Conservation (phyloP, 352 stramenopile species). For the Thraustotheca clavata region DNA sequence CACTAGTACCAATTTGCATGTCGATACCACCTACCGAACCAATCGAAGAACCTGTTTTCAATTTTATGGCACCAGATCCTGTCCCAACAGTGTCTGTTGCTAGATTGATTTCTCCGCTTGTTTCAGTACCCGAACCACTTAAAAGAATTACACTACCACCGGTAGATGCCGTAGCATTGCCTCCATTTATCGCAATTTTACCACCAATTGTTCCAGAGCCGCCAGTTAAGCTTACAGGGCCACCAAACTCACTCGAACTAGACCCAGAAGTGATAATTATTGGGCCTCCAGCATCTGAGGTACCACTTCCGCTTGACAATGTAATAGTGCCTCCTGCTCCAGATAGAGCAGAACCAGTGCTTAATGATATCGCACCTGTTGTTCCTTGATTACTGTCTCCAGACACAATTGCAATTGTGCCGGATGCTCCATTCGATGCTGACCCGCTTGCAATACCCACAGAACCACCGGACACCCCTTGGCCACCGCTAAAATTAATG, state of each 20-base stretch:
- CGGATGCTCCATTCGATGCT: constrained; percentile 1
- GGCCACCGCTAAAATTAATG: neutral
- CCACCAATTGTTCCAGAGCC: constrained; percentile 28
- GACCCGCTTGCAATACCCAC: constrained; percentile 2
- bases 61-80: neutral
- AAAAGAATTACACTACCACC: neutral
- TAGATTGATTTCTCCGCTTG: neutral
- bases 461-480: neutral
- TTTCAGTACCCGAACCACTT: neutral
- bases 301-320: neutral
- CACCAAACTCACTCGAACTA: constrained; percentile 25
- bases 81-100: neutral
- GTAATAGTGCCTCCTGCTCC: constrained; percentile 18
- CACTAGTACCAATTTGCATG: neutral
- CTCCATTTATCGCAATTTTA: constrained; percentile 31
- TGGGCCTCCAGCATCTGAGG: neutral
- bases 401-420: neutral
- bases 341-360: constrained; percentile 20
- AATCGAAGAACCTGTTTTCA: neutral
- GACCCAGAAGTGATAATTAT: constrained; percentile 26
- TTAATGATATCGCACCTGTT: neutral
- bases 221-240: constrained; percentile 24
- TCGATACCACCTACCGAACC: neutral
- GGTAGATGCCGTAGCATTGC: constrained; percentile 1
- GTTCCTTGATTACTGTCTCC: neutral